phyloP scores from a whole-genome alignment of 441 rosid genomes.

The Arabidopsis lyrata region DNA sequence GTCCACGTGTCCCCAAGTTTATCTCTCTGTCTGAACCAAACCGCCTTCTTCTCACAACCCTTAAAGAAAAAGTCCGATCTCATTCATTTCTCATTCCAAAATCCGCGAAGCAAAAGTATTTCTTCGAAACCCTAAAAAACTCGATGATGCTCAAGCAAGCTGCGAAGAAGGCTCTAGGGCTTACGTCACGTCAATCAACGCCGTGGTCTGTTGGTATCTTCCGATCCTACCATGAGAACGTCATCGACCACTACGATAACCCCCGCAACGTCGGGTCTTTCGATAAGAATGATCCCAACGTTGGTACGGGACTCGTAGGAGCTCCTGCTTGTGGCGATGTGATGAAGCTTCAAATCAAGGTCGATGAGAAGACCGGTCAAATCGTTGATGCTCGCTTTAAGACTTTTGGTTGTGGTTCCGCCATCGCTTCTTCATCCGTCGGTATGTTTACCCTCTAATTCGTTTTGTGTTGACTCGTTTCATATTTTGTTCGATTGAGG shows the following conservation, averaged over 20 bases:
- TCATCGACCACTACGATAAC: slow-evolving; percentile 90
- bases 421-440: slow-evolving; percentile 95
- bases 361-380: slow-evolving; percentile 81
- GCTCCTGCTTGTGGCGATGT: slow-evolving; percentile 99
- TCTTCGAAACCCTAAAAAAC: not conserved
- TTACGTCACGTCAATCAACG: slow-evolving; percentile 49
- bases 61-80: slow-evolving; percentile 1
- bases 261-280: slow-evolving; percentile 93
- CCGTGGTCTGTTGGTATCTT: slow-evolving; percentile 44
- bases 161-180: slow-evolving; percentile 54
- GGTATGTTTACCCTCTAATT: slow-evolving; percentile 50
- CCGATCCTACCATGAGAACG: slow-evolving; percentile 85
- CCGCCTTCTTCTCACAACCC: not conserved
- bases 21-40: not conserved
- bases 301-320: slow-evolving; percentile 94
- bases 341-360: slow-evolving; percentile 95
- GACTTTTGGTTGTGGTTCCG: slow-evolving; percentile 97
- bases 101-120: no score
- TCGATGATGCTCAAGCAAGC: slow-evolving; percentile 53
- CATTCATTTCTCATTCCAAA: not conserved
- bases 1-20: slow-evolving; percentile 49
- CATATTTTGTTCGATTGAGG: not conserved
- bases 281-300: slow-evolving; percentile 80
- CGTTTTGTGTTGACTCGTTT: not conserved
- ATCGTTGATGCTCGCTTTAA: slow-evolving; percentile 91